Evolutionary conservation across 352 stramenopile genomes (phyloP), one percentile per base, ranked within the genome.

Genomic region (Chrysophaeum taylorii): DNA sequence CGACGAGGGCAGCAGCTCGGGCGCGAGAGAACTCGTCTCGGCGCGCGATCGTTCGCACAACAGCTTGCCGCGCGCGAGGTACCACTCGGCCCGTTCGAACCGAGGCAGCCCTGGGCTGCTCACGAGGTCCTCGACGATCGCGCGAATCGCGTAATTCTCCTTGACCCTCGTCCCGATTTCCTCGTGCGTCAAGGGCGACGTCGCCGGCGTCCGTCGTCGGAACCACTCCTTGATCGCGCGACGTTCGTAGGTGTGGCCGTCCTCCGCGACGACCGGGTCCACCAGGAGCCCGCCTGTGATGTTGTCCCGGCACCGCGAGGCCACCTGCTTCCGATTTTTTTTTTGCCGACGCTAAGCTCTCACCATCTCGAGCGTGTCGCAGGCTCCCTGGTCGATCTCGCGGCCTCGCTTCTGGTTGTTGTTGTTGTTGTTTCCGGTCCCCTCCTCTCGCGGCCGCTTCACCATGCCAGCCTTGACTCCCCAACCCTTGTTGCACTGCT

Each of bases 201-300:
- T 63, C 52, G 52, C 12, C 52, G 25, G 52, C 25, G n/a, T 12
- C 27, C 52, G 33, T 5, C 48, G 48, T 12, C 52, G 25, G 52
- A 93, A 86, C 85, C 85, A 90, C 37, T 72, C 27, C 25, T 68
- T 29, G 70, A 93, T 91, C 2, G 85, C 84, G 27, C 82, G 77
- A 12, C 86, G 82, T 48, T 93, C 87, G 75, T 93, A 93, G 50
- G 83, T 87, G 76, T 93, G 86, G 36, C 87, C 87, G 54, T 93
- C 87, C 25, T 85, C 84, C 63, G 87, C 86, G 12, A 93, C 83
- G 27, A 93, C 86, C 1, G 87, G 87, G 69, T 93, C 87, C 35
- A 82, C 45, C 83, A 92, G 88, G 5, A 84, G 76, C 33, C 81
- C 86, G 27, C 83, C 80, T 25, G 83, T 89, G 71, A 92, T 90